A percentile compares a stretch with the other conserved stretches of the same genome.
Evolutionary conservation across 768 basidiomycete genomes (phyloP).

Genomic region (Amanita rimosa): DNA sequence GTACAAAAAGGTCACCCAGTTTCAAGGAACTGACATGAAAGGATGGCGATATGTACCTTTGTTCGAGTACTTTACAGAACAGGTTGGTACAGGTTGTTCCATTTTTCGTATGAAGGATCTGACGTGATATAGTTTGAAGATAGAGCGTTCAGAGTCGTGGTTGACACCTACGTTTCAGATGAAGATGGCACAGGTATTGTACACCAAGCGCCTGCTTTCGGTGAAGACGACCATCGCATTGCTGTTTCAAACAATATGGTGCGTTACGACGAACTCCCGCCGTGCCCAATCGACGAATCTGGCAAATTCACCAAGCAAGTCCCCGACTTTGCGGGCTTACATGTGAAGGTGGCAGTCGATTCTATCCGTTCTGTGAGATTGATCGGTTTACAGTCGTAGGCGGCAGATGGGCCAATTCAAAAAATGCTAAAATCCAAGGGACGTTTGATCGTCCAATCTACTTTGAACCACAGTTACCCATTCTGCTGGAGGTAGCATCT

Average conservation of each 20-base stretch:
- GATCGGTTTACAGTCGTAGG: slow-evolving; percentile 29
- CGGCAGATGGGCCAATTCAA: slow-evolving; percentile 91
- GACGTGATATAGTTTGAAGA: slow-evolving; percentile 61
- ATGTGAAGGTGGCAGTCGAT: slow-evolving; percentile 65
- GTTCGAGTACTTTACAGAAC: slow-evolving; percentile 94
- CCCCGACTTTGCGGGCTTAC: slow-evolving; percentile 74
- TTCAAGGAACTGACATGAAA: slow-evolving; percentile 87
- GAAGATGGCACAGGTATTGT: slow-evolving; percentile 96
- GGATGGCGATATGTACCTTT: slow-evolving; percentile 93
- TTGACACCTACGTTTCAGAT: slow-evolving; percentile 89
- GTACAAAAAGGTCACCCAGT: slow-evolving; percentile 82
- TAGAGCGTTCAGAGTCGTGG: slow-evolving; percentile 79
- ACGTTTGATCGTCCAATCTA: slow-evolving; percentile 79
- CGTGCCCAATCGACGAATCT: slow-evolving; percentile 88
- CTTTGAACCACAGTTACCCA: slow-evolving; percentile 85
- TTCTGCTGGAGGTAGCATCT: slow-evolving; percentile 87
- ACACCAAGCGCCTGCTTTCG: slow-evolving; percentile 96
- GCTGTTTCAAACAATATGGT: slow-evolving; percentile 77
- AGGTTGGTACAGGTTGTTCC: slow-evolving; percentile 34
- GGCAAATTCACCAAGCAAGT: slow-evolving; percentile 86
- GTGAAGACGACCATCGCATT: slow-evolving; percentile 97
- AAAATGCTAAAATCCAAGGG: slow-evolving; percentile 82
- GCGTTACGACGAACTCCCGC: slow-evolving; percentile 85
- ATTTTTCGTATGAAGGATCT: neutral
- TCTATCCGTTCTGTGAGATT: neutral